Conservation (phyloP, 1,284 basidiomycete species). For the Cerioporus squamosus region DNA sequence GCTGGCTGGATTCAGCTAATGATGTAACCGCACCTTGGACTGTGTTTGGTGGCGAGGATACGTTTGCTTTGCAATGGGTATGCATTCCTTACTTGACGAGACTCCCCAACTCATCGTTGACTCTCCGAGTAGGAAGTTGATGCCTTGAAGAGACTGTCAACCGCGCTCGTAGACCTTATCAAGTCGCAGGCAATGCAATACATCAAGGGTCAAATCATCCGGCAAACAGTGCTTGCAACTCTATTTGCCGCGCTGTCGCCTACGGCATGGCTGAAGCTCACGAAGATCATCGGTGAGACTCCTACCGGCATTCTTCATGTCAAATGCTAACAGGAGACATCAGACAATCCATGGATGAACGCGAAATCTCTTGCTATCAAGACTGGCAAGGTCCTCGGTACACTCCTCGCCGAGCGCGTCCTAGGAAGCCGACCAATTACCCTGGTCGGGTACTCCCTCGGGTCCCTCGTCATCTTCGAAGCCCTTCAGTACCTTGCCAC, state of each 20-base stretch:
- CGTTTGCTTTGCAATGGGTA: conserved; percentile 64
- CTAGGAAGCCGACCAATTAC: conserved; percentile 63
- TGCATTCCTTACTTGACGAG: conserved; percentile 10
- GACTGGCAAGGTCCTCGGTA: conserved; percentile 58
- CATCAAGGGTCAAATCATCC: conserved; percentile 52
- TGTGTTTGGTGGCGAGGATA: conserved; percentile 55
- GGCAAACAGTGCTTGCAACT: conserved; percentile 53
- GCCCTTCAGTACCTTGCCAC: conserved; percentile 44
- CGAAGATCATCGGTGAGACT: conserved; percentile 53
- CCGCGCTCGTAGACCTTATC: conserved; percentile 49
- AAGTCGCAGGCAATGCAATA: conserved; percentile 56
- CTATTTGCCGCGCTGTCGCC: conserved; percentile 56
- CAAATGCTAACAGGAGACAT: background rate
- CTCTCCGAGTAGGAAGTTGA: conserved; percentile 51
- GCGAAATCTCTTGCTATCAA: conserved; percentile 55
- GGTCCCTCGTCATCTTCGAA: conserved; percentile 57
- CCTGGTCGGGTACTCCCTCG: conserved; percentile 60
- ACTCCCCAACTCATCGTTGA: too few species aligned
- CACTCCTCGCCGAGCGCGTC: conserved; percentile 52
- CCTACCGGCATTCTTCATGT: background rate
- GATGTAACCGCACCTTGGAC: conserved; percentile 61
- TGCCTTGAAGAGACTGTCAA: conserved; percentile 53
- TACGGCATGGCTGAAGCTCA: conserved; percentile 55
- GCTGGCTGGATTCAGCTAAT: conserved; percentile 50
- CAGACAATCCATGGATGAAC: conserved; percentile 61